A percentile compares a stretch with the other conserved stretches of the same genome.
phyloP scores from a whole-genome alignment of 192 early-diverging fungal species.

The Diversispora epigaea region DNA sequence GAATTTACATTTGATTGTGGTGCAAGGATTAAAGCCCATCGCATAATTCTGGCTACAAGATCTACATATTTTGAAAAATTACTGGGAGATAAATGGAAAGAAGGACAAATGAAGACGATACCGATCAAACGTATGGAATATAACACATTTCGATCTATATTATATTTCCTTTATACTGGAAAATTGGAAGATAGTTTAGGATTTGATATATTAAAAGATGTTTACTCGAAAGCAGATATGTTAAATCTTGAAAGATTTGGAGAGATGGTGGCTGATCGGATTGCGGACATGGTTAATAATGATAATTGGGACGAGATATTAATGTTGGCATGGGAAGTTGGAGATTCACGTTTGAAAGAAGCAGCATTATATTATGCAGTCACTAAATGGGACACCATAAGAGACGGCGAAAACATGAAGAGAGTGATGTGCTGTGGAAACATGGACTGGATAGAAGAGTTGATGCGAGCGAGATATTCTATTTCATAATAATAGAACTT shows the following conservation, averaged over 20 bases:
- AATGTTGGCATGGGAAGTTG: constrained; percentile 33
- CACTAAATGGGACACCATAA: constrained; percentile 21
- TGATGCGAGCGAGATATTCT: constrained; percentile 24
- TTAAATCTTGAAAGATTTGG: constrained; percentile 27
- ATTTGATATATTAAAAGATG: constrained; percentile 30
- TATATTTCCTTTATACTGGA: constrained; percentile 30
- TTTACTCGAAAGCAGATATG: constrained; percentile 34
- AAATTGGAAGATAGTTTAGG: constrained; percentile 10
- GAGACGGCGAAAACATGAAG: constrained; percentile 28
- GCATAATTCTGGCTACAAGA: constrained; percentile 30
- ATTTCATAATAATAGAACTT: neutral
- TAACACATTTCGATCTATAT: constrained; percentile 29
- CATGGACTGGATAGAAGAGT: constrained; percentile 33
- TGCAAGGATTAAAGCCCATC: constrained; percentile 27
- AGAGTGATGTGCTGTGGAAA: constrained; percentile 30
- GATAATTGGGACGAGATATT: constrained; percentile 32
- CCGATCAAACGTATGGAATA: constrained; percentile 30
- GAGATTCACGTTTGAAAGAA: constrained; percentile 16
- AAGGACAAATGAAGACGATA: constrained; percentile 29
- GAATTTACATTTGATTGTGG: constrained; percentile 32
- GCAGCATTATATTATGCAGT: constrained; percentile 31
- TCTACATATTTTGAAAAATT: constrained; percentile 33
- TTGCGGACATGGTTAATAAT: constrained; percentile 26
- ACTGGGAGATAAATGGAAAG: constrained; percentile 31
- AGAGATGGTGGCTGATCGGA: constrained; percentile 21